These are phyloP conservation scores for Jatropha podagrica DNA, from an alignment of 441 rosid species.

Conservation along the genomic window DNA sequence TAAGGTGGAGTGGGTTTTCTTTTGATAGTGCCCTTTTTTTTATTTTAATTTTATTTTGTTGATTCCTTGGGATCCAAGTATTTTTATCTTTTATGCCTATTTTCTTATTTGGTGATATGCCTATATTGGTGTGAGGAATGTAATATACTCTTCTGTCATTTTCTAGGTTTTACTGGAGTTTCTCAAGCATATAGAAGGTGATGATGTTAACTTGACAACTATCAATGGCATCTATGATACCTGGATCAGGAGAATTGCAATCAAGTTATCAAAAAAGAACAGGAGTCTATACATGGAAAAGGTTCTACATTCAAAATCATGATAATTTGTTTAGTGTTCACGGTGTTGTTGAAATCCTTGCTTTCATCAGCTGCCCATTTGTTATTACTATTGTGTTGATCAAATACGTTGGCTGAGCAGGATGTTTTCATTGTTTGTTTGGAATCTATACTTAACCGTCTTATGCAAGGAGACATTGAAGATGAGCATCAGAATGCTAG, in stretches of 20 bases:
- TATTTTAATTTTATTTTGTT: not conserved
- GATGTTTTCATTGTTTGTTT: slow-evolving; percentile 54
- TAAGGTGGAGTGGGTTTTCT: not conserved
- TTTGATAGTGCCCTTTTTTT: not conserved
- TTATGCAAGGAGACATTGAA: slow-evolving; percentile 46
- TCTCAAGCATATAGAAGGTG: slow-evolving; percentile 41
- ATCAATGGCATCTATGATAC: slow-evolving; percentile 53
- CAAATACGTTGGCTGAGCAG: slow-evolving; percentile 35
- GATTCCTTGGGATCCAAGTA: not conserved
- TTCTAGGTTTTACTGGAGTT: slow-evolving; percentile 63
- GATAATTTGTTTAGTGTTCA: not conserved
- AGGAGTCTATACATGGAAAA: slow-evolving; percentile 39
- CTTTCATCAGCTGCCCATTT: slow-evolving; percentile 1
- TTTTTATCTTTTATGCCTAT: not conserved
- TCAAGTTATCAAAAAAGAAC: slow-evolving; percentile 22
- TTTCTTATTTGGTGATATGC: not conserved
- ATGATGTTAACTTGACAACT: slow-evolving; percentile 26
- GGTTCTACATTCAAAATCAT: slow-evolving; percentile 10
- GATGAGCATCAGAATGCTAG: slow-evolving; percentile 53
- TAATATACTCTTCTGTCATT: not conserved
- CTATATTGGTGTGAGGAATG: slow-evolving; percentile 6
- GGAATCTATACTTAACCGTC: slow-evolving; percentile 60
- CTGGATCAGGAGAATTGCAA: slow-evolving; percentile 64
- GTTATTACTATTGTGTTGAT: slow-evolving; percentile 4
- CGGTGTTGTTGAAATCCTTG: not conserved